Percentiles rank a stretch among this genome's conserved stretches.
These are phyloP conservation scores for Smittium culicis DNA, from an alignment of 371 early-diverging fungal genomes.

Conservation along the genomic window DNA sequence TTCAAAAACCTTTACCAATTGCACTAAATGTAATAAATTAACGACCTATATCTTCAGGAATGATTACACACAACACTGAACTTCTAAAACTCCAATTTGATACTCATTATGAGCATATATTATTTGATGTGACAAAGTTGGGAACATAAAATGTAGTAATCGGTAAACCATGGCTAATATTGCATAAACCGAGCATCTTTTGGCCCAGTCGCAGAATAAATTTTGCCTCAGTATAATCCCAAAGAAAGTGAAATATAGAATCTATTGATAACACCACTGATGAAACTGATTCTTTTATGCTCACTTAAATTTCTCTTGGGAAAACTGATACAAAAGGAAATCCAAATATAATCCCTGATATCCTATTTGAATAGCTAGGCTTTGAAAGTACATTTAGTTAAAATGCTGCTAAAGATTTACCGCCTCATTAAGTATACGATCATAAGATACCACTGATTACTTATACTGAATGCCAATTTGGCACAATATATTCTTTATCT, in stretches of 20 bases:
- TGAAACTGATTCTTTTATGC: neutral
- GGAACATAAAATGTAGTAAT: conserved; percentile 4
- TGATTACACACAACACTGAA: conserved; percentile 7
- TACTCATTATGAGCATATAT: neutral
- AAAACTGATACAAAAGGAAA: neutral
- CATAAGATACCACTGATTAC: conserved; percentile 13
- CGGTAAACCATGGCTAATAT: conserved; percentile 11
- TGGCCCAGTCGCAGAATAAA: neutral
- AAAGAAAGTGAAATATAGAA: neutral
- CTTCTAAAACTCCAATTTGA: neutral
- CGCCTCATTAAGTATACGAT: conserved; percentile 18
- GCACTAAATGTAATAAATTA: neutral
- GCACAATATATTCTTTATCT: conserved; percentile 20
- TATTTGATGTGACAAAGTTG: neutral
- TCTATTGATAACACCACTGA: too few species aligned
- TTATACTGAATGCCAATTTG: conserved; percentile 12
- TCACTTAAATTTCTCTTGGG: neutral
- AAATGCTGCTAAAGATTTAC: conserved; percentile 12
- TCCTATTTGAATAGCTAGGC: conserved; percentile 15
- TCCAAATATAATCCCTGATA: neutral
- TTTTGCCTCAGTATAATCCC: neutral
- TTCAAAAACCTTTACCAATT: neutral
- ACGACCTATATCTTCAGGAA: neutral
- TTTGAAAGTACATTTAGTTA: conserved; percentile 17
- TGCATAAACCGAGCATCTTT: conserved; percentile 11